Base-by-base conservation (phyloP, 495 filamentous ascomycete species). In the Chaetomium tenue region DNA sequence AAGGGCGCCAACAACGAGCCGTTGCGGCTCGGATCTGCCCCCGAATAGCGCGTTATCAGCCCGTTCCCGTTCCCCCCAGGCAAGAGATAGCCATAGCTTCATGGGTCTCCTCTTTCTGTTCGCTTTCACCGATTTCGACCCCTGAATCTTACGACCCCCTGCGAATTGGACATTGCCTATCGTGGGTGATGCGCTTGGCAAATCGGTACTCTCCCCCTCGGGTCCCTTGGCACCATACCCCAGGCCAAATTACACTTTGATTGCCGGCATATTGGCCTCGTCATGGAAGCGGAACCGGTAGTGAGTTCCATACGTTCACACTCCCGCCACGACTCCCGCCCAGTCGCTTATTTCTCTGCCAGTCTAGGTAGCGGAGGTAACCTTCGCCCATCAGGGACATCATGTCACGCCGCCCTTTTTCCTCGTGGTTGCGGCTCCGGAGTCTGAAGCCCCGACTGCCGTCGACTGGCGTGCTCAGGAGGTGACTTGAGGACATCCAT, bases 251-350 rank as follows among this genome's bases (percentile, higher is more conserved):
- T 61, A n/a, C 25, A 20, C 58, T 11, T 47, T 51, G 25, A 61
- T 61, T 61, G 58, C 58, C 26, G 30, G 26, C 46, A 61, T 51
- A 61, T 61, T 61, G 40, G 26, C 42, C 15, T 39, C 26, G 46
- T 37, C 46, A 61, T 48, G 44, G 28, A 28, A 48, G n/a, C 58
- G 47, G 46, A 61, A 46, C 58, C 22, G 33, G 6, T 9, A 37
- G n/a, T 39, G 44, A 30, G 58, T 44, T 44, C 40, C 40, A 44
- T 18, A 11, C 15, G 2, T 44, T 15, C 40, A 44, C 40, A 44
- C 16, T 44, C 40, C 40, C 40, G 40, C 5, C 40, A 44, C 2
- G 13, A 2, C 40, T 44, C 13, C 40, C 40, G 20, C 23, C 40
- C 28, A 28, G 9, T 60, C 40, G n/a, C 26, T 37, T 37, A 23